Conservation (phyloP, 2,329 filamentous ascomycete genomes). For the Penicillium sp. region DNA sequence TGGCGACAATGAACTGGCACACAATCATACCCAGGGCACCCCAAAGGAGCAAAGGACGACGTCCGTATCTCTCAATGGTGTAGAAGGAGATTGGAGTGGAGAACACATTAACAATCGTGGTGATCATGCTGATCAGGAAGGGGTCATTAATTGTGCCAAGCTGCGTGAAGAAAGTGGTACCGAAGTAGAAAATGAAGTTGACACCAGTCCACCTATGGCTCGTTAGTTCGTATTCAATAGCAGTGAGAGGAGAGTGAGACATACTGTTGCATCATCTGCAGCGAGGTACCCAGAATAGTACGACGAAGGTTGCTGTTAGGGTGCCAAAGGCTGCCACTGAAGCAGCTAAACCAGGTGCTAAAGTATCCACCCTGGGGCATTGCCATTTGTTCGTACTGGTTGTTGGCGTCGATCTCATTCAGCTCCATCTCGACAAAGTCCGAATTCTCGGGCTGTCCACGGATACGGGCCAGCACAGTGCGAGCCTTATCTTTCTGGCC, state of each 20-base stretch:
- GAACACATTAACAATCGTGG: conserved; percentile 81
- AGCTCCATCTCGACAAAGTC: conserved; percentile 76
- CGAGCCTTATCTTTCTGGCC: conserved; percentile 67
- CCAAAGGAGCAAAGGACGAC: conserved; percentile 74
- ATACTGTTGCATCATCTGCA: conserved; percentile 76
- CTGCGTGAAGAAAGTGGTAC: conserved; percentile 78
- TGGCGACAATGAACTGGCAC: conserved; percentile 84
- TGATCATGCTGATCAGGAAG: conserved; percentile 82
- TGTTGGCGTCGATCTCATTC: conserved; percentile 83
- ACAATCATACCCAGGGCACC: conserved; percentile 80
- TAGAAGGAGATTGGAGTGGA: conserved; percentile 87
- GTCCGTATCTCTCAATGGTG: conserved; percentile 77
- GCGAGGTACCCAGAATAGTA: conserved; percentile 68
- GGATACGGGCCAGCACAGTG: conserved; percentile 63
- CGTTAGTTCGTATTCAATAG: neutral
- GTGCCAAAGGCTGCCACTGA: conserved; percentile 55
- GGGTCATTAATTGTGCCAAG: conserved; percentile 73
- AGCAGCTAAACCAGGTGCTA: conserved; percentile 67
- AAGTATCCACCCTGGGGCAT: conserved; percentile 67
- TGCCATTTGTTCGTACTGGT: conserved; percentile 74
- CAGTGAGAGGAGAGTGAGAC: neutral
- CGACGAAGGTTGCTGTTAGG: conserved; percentile 61
- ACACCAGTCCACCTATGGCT: conserved; percentile 67
- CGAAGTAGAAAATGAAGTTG: conserved; percentile 91
- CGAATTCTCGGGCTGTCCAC: conserved; percentile 71